Percentiles rank a stretch among this genome's conserved stretches.
Conservation (phyloP, 2,329 filamentous ascomycete species). For the Pseudogymnoascus destructans region DNA sequence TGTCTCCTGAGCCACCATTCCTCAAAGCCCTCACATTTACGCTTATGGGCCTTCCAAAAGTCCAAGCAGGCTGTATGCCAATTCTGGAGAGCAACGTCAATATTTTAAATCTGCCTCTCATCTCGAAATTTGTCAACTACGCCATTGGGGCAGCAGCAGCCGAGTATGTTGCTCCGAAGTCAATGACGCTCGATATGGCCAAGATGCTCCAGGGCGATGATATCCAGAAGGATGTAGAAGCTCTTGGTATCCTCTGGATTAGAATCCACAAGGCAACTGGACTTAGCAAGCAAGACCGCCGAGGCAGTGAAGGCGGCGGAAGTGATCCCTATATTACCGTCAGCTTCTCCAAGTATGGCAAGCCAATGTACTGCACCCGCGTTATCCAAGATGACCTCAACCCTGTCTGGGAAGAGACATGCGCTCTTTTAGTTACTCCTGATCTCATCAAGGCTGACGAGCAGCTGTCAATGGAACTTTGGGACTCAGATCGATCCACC, state of each 20-base stretch:
- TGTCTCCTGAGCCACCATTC: slow-evolving; percentile 85
- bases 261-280: slow-evolving; percentile 78
- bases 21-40: slow-evolving; percentile 86
- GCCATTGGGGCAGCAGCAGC: slow-evolving; percentile 75
- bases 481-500: slow-evolving; percentile 87
- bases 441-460: slow-evolving; percentile 90
- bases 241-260: slow-evolving; percentile 82
- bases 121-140: slow-evolving; percentile 95
- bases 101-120: slow-evolving; percentile 78
- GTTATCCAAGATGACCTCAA: slow-evolving; percentile 93
- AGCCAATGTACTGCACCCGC: slow-evolving; percentile 94
- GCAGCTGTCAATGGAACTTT: slow-evolving; percentile 83
- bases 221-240: slow-evolving; percentile 77
- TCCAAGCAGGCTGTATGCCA: slow-evolving; percentile 78
- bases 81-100: slow-evolving; percentile 89
- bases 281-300: slow-evolving; percentile 79
- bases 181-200: slow-evolving; percentile 79
- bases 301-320: slow-evolving; percentile 72
- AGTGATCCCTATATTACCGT: slow-evolving; percentile 94
- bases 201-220: slow-evolving; percentile 86
- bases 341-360: slow-evolving; percentile 89
- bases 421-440: slow-evolving; percentile 72
- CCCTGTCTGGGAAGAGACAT: slow-evolving; percentile 80
- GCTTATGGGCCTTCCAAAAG: slow-evolving; percentile 83
- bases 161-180: slow-evolving; percentile 92